Evolutionary conservation across 2,329 filamentous ascomycete species (phyloP).

Genomic region (Calonectria crousiana): DNA sequence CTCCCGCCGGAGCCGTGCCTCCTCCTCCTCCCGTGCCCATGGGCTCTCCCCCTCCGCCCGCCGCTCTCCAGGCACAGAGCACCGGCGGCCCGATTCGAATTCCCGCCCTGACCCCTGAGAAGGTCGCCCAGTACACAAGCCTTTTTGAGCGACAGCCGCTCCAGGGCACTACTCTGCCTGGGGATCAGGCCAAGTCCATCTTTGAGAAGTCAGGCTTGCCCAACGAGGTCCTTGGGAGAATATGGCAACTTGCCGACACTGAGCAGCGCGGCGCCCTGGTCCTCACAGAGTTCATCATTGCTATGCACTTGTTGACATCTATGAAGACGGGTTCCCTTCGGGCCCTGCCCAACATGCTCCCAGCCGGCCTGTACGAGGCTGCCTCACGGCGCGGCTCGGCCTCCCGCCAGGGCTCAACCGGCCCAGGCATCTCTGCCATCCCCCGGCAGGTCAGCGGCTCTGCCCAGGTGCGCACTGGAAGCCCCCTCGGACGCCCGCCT

Average conservation of each 20-base stretch:
- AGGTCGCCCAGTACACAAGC: constrained; percentile 88
- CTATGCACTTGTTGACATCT: constrained; percentile 96
- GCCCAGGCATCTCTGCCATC: constrained; percentile 73
- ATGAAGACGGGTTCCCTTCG: constrained; percentile 88
- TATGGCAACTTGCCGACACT: constrained; percentile 95
- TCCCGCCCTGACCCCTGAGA: constrained; percentile 87
- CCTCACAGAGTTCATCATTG: constrained; percentile 93
- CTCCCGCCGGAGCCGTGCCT: constrained; percentile 52
- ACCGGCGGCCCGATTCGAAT: constrained; percentile 83
- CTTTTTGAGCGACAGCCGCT: constrained; percentile 92
- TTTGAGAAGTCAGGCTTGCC: constrained; percentile 93
- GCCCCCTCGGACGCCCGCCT: constrained; percentile 66
- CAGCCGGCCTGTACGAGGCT: constrained; percentile 89
- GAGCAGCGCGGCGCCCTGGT: constrained; percentile 91
- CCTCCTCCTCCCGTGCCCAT: constrained; percentile 54
- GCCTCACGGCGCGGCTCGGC: constrained; percentile 75
- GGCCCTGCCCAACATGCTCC: constrained; percentile 82
- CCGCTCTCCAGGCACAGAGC: constrained; percentile 66
- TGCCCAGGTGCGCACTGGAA: constrained; percentile 72
- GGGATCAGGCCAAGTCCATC: constrained; percentile 90
- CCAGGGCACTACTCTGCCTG: constrained; percentile 75
- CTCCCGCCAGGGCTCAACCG: constrained; percentile 63
- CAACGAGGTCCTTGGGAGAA: constrained; percentile 91
- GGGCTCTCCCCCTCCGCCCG: constrained; percentile 60
- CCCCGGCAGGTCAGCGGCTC: constrained; percentile 86